Percentiles rank a stretch among this genome's conserved stretches.
Conservation (phyloP, 331 rosid genomes). For the Acacia concinna region DNA sequence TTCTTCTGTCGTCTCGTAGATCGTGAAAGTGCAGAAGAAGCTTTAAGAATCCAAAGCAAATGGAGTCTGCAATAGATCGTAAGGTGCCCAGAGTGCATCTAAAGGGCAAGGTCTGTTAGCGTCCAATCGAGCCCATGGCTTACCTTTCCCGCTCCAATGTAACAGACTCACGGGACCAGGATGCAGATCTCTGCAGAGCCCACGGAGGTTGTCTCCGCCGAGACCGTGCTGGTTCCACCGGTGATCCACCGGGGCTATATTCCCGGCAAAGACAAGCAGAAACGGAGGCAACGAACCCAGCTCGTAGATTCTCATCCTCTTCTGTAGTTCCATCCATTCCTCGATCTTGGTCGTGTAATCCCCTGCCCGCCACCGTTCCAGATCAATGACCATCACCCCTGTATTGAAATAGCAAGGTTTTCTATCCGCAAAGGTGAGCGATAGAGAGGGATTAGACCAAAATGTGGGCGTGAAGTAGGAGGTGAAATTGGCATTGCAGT, state of each 20-base stretch:
- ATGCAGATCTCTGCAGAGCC: slow-evolving; percentile 79
- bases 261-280: slow-evolving; percentile 79
- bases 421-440: slow-evolving; percentile 62
- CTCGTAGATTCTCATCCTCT: slow-evolving; percentile 81
- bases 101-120: slow-evolving; percentile 78
- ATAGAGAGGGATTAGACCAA: slow-evolving; percentile 84
- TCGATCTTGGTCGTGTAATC: slow-evolving; percentile 72
- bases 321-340: slow-evolving; percentile 97
- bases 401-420: slow-evolving; percentile 85
- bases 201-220: slow-evolving; percentile 85
- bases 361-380: slow-evolving; percentile 72
- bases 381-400: slow-evolving; percentile 95
- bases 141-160: slow-evolving; percentile 99
- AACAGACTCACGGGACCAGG: slow-evolving; percentile 88
- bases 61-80: slow-evolving; percentile 71
- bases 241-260: slow-evolving; percentile 78
- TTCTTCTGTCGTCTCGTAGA: background rate
- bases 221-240: slow-evolving; percentile 96
- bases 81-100: slow-evolving; percentile 92
- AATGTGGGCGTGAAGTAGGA: slow-evolving; percentile 68
- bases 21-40: background rate
- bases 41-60: slow-evolving; percentile 65
- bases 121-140: slow-evolving; percentile 83
- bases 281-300: slow-evolving; percentile 86
- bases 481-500: slow-evolving; percentile 93